Evolutionary conservation across 1,139 yeast species (phyloP).

Genomic region (Yamadazyma oceani): DNA sequence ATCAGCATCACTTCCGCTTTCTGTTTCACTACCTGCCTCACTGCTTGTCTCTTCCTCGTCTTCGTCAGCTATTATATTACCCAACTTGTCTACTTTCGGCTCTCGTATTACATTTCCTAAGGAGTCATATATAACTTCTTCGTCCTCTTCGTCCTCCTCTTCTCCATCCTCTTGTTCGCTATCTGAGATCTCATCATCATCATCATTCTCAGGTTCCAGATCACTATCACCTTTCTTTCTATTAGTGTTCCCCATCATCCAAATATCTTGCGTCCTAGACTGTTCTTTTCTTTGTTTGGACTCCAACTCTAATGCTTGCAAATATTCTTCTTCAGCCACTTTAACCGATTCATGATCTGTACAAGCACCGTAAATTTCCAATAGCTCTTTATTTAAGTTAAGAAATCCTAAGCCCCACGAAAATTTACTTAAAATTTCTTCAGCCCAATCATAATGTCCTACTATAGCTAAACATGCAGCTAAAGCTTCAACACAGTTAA

Average conservation of each 20-base stretch:
- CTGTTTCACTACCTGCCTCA: background rate
- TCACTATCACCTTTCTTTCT: slow-evolving; percentile 26
- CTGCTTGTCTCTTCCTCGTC: slow-evolving; percentile 4
- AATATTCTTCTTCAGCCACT: slow-evolving; percentile 75
- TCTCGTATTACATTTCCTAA: slow-evolving; percentile 1
- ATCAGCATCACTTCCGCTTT: slow-evolving; percentile 2
- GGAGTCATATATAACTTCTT: background rate
- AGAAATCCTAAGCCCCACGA: slow-evolving; percentile 92
- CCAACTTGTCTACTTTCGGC: slow-evolving; percentile 5
- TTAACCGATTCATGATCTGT: slow-evolving; percentile 76
- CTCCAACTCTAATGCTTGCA: slow-evolving; percentile 67
- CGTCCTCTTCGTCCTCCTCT: slow-evolving; percentile 1
- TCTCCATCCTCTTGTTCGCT: background rate
- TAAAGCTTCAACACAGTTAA: slow-evolving; percentile 95
- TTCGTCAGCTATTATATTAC: slow-evolving; percentile 6
- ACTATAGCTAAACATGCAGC: slow-evolving; percentile 97
- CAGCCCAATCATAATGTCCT: slow-evolving; percentile 91
- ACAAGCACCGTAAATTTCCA: slow-evolving; percentile 74
- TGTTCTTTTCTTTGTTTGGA: slow-evolving; percentile 59
- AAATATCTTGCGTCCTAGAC: slow-evolving; percentile 59
- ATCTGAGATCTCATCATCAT: slow-evolving; percentile 11
- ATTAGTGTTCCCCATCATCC: slow-evolving; percentile 80
- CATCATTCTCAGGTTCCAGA: slow-evolving; percentile 14
- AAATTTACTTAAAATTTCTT: slow-evolving; percentile 68
- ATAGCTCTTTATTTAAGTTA: slow-evolving; percentile 75